These are phyloP conservation scores for Blastomyces silverae DNA, from an alignment of 2,329 filamentous ascomycete species.

Conservation along the genomic window DNA sequence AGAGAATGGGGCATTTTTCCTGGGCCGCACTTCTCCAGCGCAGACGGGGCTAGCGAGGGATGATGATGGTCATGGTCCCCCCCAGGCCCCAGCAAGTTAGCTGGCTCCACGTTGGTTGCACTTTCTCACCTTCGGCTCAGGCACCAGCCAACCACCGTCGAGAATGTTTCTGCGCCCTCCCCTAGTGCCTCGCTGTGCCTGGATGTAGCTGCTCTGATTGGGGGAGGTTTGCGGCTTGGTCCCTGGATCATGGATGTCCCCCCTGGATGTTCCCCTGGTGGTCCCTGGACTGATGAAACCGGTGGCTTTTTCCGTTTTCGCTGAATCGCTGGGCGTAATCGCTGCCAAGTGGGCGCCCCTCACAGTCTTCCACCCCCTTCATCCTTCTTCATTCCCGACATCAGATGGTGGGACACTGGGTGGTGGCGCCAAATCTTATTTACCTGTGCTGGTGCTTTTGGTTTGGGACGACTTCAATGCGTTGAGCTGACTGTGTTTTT, in stretches of 20 bases:
- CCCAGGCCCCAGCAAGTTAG: not conserved
- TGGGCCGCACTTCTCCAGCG: too few species aligned
- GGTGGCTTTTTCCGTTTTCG: not conserved
- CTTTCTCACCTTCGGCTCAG: not conserved
- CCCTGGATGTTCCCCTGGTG: not conserved
- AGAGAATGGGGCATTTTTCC: too few species aligned
- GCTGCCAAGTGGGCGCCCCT: not conserved
- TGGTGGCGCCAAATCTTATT: not conserved
- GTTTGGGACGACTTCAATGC: not conserved
- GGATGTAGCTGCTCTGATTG: not conserved
- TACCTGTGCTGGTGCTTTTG: not conserved
- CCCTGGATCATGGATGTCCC: not conserved
- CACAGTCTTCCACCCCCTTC: not conserved
- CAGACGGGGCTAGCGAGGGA: too few species aligned
- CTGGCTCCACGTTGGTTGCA: not conserved
- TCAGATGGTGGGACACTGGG: too few species aligned
- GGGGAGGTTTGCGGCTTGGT: not conserved
- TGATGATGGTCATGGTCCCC: not conserved
- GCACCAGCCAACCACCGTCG: slow-evolving; percentile 5
- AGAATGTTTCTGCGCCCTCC: not conserved
- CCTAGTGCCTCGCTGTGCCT: not conserved
- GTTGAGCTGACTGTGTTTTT: not conserved
- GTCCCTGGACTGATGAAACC: not conserved
- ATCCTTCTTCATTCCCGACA: too few species aligned
- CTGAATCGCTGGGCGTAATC: not conserved